Conservation (phyloP, 176 grass and related monocot genomes). For the Dactylis glomerata region DNA sequence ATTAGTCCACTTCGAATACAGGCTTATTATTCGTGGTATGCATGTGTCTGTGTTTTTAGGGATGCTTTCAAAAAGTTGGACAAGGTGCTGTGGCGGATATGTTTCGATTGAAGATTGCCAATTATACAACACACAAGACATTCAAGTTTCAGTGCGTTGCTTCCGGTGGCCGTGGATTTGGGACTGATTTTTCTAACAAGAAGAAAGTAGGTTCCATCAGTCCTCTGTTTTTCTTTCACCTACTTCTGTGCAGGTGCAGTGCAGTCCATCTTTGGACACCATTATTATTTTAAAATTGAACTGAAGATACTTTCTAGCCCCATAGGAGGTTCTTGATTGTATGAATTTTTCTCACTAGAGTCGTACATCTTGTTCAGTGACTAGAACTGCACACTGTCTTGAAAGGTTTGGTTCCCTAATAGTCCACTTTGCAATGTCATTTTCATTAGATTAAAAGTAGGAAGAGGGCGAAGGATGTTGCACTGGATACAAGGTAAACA, state of each 20-base stretch:
- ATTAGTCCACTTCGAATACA: background rate
- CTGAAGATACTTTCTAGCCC: background rate
- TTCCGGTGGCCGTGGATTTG: conserved; percentile 22
- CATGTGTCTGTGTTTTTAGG: conserved; percentile 26
- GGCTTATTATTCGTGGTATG: background rate
- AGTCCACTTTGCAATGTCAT: background rate
- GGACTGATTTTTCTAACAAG: conserved; percentile 24
- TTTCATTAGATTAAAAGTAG: conserved; percentile 37
- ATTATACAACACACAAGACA: background rate
- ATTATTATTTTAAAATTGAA: background rate
- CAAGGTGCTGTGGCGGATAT: background rate
- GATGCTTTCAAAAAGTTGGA: conserved; percentile 10
- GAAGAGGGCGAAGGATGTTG: conserved; percentile 42
- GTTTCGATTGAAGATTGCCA: conserved; percentile 15
- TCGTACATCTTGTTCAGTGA: background rate
- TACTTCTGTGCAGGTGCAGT: background rate
- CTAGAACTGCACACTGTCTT: background rate
- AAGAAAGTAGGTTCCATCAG: conserved; percentile 33
- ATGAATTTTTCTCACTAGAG: background rate
- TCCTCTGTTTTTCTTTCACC: background rate
- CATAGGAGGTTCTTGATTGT: background rate
- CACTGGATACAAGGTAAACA: conserved; percentile 30
- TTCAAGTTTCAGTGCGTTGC: conserved; percentile 30
- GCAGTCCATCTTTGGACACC: background rate
- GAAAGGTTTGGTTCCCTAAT: conserved; percentile 8